phyloP scores from a whole-genome alignment of 805 yeast species.

The Candida stauntonica region DNA sequence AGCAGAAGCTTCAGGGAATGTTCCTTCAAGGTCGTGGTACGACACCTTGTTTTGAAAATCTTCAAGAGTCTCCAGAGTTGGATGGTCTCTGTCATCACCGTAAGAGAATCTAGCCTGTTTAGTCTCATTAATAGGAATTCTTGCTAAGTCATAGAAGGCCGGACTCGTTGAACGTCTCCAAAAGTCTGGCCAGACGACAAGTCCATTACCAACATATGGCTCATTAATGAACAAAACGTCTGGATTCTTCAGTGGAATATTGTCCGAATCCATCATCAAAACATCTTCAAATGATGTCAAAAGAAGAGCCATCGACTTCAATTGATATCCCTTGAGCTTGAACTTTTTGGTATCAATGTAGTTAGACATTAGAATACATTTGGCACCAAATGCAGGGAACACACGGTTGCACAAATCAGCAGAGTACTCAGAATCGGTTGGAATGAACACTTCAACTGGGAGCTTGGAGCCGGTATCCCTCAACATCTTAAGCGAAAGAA shows the following conservation, averaged over 20 bases:
- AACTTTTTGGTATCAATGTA: slow-evolving; percentile 40
- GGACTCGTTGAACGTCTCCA: slow-evolving; percentile 70
- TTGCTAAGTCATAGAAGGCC: slow-evolving; percentile 50
- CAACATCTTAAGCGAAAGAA: slow-evolving; percentile 47
- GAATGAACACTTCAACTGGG: slow-evolving; percentile 82
- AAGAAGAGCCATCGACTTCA: slow-evolving; percentile 67
- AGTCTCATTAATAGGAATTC: slow-evolving; percentile 34
- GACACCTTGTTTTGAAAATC: slow-evolving; percentile 36
- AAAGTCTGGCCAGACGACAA: slow-evolving; percentile 64
- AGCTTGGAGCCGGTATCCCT: slow-evolving; percentile 61
- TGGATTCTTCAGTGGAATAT: slow-evolving; percentile 48
- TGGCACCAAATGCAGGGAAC: slow-evolving; percentile 63
- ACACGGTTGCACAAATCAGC: slow-evolving; percentile 61
- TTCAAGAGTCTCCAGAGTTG: slow-evolving; percentile 21
- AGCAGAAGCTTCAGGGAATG: slow-evolving; percentile 65
- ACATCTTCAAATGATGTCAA: slow-evolving; percentile 77
- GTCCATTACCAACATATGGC: slow-evolving; percentile 34
- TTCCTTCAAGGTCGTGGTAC: slow-evolving; percentile 60
- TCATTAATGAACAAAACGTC: slow-evolving; percentile 39
- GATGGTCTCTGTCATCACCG: slow-evolving; percentile 34
- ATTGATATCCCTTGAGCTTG: slow-evolving; percentile 54
- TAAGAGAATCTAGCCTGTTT: slow-evolving; percentile 26
- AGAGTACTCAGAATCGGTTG: slow-evolving; percentile 66
- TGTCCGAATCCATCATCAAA: slow-evolving; percentile 73
- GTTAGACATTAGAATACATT: slow-evolving; percentile 50